Base-by-base conservation (phyloP, 768 basidiomycete genomes). In the Termitomyces sp. region DNA sequence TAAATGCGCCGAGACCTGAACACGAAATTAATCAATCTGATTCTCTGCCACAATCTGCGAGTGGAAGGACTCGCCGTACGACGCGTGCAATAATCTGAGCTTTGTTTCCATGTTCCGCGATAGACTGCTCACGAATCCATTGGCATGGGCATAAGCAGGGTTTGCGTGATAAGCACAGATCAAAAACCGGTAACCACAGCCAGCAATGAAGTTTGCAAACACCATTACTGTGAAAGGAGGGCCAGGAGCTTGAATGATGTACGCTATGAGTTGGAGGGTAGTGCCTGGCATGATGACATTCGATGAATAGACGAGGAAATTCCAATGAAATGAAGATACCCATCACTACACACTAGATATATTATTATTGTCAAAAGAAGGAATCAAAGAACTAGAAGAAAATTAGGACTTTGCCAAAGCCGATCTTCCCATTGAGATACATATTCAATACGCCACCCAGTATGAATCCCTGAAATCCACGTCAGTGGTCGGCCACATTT, bases 141-240 rank as follows among this genome's bases (percentile, higher is more conserved):
- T 82, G 2, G 81, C 72, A 62, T 82, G 82, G 0, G 81, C 80
- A 60, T 82, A 22, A 26, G 26, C 4, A 26, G 4, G 26, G 26
- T 26, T 26, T 26, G 26, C 26, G 2, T 26, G 26, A 26, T 5
- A 8, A 46, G 28, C 32, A 9, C 14, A 30, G 45, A 33, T 33
- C 22, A 49, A 58, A 20, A 44, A 78, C 80, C 68, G 75, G 78
- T 8, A 82, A 3, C 84, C 84, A 30, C 83, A 71, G 6, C 85
- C 85, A 13, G 74, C 76, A 36, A 85, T 52, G 7, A 65, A 67
- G 57, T 74, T 81, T 1, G 70, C 75, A 14, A 79, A 44, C 20
- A 78, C 74, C 62, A 85, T 77, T 9, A 75, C 67, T 2, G 81
- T 78, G 60, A 84, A 86, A 1, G 83, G 81, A 0, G 79, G 82